Evolutionary conservation across 73 alveolate species (phyloP), one percentile per base, ranked within the genome.

Genomic region (Breviolum minutum): DNA sequence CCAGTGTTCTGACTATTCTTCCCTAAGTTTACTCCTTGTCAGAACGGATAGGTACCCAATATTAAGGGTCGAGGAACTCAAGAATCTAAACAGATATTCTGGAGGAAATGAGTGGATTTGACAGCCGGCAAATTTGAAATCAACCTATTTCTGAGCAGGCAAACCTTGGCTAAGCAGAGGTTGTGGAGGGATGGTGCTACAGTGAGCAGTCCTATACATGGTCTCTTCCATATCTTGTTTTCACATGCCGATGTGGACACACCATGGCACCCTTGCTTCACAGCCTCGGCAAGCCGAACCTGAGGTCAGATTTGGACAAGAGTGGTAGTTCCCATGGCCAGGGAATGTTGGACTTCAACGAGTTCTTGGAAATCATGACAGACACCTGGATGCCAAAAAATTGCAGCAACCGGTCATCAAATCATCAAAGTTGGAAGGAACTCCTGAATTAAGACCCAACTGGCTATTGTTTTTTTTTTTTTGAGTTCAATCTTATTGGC

Each of bases 321-420:
- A 91, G 97, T 24, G 97, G 96, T 32, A 89, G 96, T 24, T 89
- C 96, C 62, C 97, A 71, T 26, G 97, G 69, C 89, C 97, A 91
- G 95, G 99, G 99, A 54, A 99, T 95, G 98, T 98, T 99, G 63
- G 99, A 99, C 96, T 99, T 99, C 99, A 97, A 99, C 54, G 99
- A 99, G 87, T 99, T 99, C 99, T 98, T 99, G 79, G 99, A 99
- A 95, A 99, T 99, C 99, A 99, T 99, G 99, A 99, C 99, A 19
- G 94, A 11, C n/a, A 40, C 73, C 29, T 19, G 73, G 71, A 40
- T 40, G 54, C 54, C 0, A 40, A 40, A 40, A 40, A 69, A 24
- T 24, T 1, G 20, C 27, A 20, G 26, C 80, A 69, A 69, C 27
- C 80, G 27, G 20, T 17, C 80, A 69, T 17, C 54, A 40, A 40